A percentile compares a stretch with the other conserved stretches of the same genome.
Conservation (phyloP, 306 rosid genomes). For the Gynostemma pentaphyllum region DNA sequence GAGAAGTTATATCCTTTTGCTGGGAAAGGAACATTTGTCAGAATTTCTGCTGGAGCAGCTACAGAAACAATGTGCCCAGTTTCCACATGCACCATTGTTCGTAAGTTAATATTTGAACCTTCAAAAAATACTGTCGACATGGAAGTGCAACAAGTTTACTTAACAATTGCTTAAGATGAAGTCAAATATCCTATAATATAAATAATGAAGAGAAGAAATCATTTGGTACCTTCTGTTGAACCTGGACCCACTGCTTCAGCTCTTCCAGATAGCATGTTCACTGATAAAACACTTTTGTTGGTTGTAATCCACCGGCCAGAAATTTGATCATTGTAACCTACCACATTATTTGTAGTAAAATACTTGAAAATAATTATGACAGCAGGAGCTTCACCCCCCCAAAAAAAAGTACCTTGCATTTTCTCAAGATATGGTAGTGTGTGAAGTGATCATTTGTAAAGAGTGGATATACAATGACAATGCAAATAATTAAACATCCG, state of each 20-base stretch:
- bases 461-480: not conserved
- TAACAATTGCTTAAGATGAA: not conserved
- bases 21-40: conserved; percentile 79
- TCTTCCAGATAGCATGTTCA: conserved; percentile 47
- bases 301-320: conserved; percentile 69
- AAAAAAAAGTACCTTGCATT: not conserved
- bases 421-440: not conserved
- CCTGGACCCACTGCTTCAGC: conserved; percentile 77
- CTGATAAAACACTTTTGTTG: conserved; percentile 57
- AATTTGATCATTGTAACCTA: conserved; percentile 58
- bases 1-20: conserved; percentile 77
- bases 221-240: conserved; percentile 61
- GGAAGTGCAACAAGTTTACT: not conserved
- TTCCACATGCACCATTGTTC: conserved; percentile 49
- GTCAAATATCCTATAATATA: not conserved
- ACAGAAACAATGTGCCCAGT: conserved; percentile 44
- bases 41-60: conserved; percentile 68
- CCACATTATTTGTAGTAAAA: conserved; percentile 10
- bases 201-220: conserved; percentile 7
- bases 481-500: not conserved
- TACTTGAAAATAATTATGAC: not conserved
- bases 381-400: not conserved
- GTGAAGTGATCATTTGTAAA: not conserved
- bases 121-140: conserved; percentile 55
- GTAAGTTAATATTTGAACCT: conserved; percentile 48